phyloP scores from a whole-genome alignment of 2,329 filamentous ascomycete species.

The Drechslerella coelobrocha region DNA sequence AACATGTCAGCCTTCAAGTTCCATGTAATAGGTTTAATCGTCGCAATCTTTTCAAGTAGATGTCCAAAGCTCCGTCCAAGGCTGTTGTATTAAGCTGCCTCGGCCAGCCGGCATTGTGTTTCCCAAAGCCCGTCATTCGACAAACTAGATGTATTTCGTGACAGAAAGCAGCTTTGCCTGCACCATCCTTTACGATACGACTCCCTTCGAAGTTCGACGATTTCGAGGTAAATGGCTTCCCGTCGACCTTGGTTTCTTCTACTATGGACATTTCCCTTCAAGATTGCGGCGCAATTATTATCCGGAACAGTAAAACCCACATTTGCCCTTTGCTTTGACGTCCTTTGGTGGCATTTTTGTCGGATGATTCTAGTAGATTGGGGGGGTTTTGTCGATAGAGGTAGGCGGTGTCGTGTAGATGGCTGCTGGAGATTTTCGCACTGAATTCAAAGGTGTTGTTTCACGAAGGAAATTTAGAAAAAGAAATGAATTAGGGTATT shows the following conservation, averaged over 20 bases:
- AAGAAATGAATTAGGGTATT: conserved; percentile 47
- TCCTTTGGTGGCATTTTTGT: conserved; percentile 50
- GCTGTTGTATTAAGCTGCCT: not conserved
- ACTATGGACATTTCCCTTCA: conserved; percentile 27
- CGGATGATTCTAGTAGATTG: conserved; percentile 27
- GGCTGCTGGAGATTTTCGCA: conserved; percentile 39
- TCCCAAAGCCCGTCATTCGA: not conserved
- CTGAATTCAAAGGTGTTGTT: conserved; percentile 7
- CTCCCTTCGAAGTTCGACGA: not conserved
- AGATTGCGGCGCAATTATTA: conserved; percentile 31
- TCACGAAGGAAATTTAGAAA: conserved; percentile 36
- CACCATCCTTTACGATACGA: not conserved
- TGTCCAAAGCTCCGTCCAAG: conserved; percentile 15
- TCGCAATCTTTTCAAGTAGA: conserved; percentile 34
- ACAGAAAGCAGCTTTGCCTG: not conserved
- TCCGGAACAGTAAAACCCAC: conserved; percentile 25
- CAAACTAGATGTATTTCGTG: too few relatives aligned
- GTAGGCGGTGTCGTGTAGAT: conserved; percentile 44
- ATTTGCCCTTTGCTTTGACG: conserved; percentile 45
- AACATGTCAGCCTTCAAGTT: conserved; percentile 15
- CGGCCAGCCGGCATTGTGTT: not conserved
- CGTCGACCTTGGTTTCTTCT: not conserved
- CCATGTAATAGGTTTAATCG: conserved; percentile 11
- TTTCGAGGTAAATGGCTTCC: not conserved
- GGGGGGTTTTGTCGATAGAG: conserved; percentile 38